A percentile compares a stretch with the other conserved stretches of the same genome.
phyloP scores from a whole-genome alignment of 2,329 filamentous ascomycete genomes.

The Colletotrichum kahawae region DNA sequence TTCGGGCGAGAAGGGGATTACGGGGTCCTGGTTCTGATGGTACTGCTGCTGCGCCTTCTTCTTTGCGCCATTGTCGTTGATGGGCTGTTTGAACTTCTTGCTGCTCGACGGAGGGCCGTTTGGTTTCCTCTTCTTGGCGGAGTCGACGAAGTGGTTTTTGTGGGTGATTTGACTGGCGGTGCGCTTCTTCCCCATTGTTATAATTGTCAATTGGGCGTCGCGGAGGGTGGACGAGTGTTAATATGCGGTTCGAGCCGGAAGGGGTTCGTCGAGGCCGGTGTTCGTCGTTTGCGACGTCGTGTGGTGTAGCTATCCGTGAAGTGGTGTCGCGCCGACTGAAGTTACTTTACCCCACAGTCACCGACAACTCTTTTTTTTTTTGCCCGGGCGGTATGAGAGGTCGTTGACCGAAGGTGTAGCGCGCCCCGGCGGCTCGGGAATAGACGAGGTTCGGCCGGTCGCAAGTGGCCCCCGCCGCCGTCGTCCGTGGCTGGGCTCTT shows the following conservation, averaged over 20 bases:
- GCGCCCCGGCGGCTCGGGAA: constrained; percentile 20
- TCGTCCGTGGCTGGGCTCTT: background rate
- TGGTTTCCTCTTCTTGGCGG: constrained; percentile 19
- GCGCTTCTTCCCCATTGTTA: constrained; percentile 46
- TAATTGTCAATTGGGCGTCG: background rate
- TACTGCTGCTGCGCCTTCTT: constrained; percentile 25
- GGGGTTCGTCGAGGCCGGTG: background rate
- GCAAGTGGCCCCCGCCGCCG: background rate
- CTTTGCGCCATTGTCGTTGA: constrained; percentile 9
- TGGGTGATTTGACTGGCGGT: constrained; percentile 34
- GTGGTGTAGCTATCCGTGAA: constrained; percentile 7
- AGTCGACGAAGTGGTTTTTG: constrained; percentile 18
- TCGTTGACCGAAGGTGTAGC: constrained; percentile 10
- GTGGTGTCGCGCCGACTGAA: background rate
- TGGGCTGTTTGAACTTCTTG: constrained; percentile 22
- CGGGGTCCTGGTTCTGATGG: constrained; percentile 45
- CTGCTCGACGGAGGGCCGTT: constrained; percentile 5
- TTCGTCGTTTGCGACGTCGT: background rate
- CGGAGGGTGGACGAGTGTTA: background rate
- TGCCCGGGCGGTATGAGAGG: background rate
- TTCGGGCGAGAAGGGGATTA: constrained; percentile 70
- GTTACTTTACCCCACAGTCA: constrained; percentile 12
- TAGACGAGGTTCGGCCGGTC: constrained; percentile 20
- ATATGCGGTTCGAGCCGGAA: background rate
- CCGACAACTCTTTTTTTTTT: constrained; percentile 16